These are phyloP conservation scores for Fomes fomentarius DNA, from an alignment of 1,284 basidiomycete genomes.

Conservation along the genomic window DNA sequence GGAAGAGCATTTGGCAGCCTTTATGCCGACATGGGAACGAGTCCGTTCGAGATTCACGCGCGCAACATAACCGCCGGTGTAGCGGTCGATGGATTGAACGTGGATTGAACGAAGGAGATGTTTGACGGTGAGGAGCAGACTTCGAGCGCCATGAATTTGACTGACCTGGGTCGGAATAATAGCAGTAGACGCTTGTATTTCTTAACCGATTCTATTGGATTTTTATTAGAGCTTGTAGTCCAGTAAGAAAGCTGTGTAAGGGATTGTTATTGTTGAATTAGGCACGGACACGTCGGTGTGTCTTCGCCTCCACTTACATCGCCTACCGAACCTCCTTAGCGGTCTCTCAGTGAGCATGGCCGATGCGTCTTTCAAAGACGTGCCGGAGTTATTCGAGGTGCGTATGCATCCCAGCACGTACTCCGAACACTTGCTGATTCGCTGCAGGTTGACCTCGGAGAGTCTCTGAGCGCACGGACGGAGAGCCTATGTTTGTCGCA, in stretches of 20 bases:
- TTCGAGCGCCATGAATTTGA: too few relatives aligned
- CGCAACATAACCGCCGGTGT: neutral
- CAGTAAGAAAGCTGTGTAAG: conserved; percentile 15
- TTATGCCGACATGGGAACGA: neutral
- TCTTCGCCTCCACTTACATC: neutral
- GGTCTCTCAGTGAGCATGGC: conserved; percentile 34
- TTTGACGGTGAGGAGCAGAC: neutral
- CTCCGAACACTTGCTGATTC: conserved; percentile 1
- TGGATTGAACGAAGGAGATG: too few relatives aligned
- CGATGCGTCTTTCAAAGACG: conserved; percentile 52
- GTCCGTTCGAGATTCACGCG: neutral
- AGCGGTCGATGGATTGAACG: too few relatives aligned
- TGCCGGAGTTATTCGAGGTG: conserved; percentile 76
- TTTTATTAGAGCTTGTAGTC: too few relatives aligned
- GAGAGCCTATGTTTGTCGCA: conserved; percentile 82
- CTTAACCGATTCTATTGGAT: too few relatives aligned
- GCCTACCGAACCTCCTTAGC: conserved; percentile 1
- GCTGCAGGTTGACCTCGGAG: conserved; percentile 85
- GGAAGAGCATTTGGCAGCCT: conserved; percentile 1
- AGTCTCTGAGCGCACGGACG: conserved; percentile 88
- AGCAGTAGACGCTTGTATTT: neutral
- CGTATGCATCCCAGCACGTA: conserved; percentile 14
- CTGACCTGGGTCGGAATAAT: too few relatives aligned
- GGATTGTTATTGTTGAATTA: too few relatives aligned
- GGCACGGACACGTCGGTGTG: conserved; percentile 22